Base-by-base conservation (phyloP, 306 rosid species). In the Gastrolobium bilobum region DNA sequence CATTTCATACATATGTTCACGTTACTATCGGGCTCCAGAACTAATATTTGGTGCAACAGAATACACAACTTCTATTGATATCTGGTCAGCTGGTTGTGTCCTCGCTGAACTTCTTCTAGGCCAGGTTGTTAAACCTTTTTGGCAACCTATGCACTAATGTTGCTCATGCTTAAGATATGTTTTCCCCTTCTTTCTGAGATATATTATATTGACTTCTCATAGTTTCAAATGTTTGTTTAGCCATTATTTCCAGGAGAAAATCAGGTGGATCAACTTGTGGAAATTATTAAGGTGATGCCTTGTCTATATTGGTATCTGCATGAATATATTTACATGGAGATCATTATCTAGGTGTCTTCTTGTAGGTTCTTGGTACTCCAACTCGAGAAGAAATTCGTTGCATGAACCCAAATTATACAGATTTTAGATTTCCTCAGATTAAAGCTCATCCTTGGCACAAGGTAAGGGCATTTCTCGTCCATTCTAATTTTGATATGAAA, bases 401-500 rank as follows among this genome's bases (percentile, higher is more conserved):
- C 86, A 91, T 93, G 98, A 93, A 93, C 79, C 97, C 97, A 2
- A 87, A 82, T 77, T 93, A 93, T 72, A 88, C 91, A 5, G 94
- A 91, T 77, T 91, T 89, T 81, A 91, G 98, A 84, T 93, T 93
- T 83, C 98, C 98, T 77, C 97, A 92, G 84, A 83, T 92, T 33
- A 92, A 92, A 87, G 97, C 96, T 46, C 96, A 92, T 73, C 97
- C 95, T 48, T 92, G 97, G 97, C 95, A 93, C 86, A 91, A 93
- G 94, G 98, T 91, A 52, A 67, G 20, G 62, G n/a, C 71, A 86
- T 84, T 77, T 30, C 7, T 54, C 15, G n/a, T 39, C n/a, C 59
- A 51, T 60, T 50, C 46, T 81, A 61, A 48, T 59, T 71, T 58
- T 47, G 7, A 44, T 43, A 43, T 14, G 76, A 35, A 13, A 43